Evolutionary conservation across 768 basidiomycete genomes (phyloP).

Genomic region (Tephrocybe sp.): DNA sequence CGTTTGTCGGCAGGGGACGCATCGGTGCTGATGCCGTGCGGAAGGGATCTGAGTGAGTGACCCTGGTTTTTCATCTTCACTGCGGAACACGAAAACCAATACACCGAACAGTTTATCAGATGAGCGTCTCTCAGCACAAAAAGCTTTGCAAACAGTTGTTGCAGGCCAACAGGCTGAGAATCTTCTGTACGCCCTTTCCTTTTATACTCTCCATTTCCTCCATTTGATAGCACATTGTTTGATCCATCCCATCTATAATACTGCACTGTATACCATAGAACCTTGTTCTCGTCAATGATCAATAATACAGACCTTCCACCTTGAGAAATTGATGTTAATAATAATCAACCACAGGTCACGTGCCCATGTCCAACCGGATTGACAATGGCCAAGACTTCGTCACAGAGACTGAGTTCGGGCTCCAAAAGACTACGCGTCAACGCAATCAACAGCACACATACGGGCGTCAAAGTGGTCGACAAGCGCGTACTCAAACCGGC

Average conservation of each 20-base stretch:
- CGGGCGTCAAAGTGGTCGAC: too few relatives aligned
- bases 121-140: conserved; percentile 71
- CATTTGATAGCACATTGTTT: background rate
- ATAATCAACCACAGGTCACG: too few relatives aligned
- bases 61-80: conserved; percentile 2
- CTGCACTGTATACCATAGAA: conserved; percentile 11
- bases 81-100: background rate
- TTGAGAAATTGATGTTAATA: too few relatives aligned
- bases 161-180: conserved; percentile 94
- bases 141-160: conserved; percentile 88
- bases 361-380: too few relatives aligned
- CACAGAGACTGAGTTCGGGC: too few relatives aligned
- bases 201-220: background rate
- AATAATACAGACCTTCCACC: too few relatives aligned
- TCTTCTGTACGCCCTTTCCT: conserved; percentile 51
- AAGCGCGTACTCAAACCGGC: too few relatives aligned
- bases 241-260: conserved; percentile 9
- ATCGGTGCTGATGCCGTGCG: conserved; percentile 78
- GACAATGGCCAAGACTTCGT: too few relatives aligned
- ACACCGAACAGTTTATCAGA: conserved; percentile 48
- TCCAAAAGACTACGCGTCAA: too few relatives aligned
- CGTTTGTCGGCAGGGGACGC: conserved; percentile 90
- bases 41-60: conserved; percentile 57
- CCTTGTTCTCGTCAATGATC: background rate
- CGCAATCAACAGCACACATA: background rate